Evolutionary conservation across 73 alveolate species (phyloP), one percentile per base, ranked within the genome.

Genomic region (Paramecium octaurelia): DNA sequence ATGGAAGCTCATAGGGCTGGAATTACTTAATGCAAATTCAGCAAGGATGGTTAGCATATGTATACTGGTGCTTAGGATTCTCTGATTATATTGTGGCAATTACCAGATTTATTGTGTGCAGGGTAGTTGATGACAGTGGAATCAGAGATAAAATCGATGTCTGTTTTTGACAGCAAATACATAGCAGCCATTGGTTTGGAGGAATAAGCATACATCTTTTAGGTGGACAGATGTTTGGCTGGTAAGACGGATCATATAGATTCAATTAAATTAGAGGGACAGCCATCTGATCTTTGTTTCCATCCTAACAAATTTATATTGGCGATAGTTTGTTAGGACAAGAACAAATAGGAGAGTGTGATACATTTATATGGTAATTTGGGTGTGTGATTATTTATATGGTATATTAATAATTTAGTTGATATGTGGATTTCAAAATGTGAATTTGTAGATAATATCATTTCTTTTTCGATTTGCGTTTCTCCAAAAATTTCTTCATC

Each of bases 341-440:
- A 80, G 48, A 80, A 80, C 23, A 80, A 80, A 43, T 48, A 80
- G 16, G 91, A 80, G 40, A 80, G 91, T 80, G 91, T 80, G 18
- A 80, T 80, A 24, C 91, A 80, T 80, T 48, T 80, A 44, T 80
- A 80, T 80, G 91, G 91, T 46, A 44, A 80, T 80, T 24, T 80
- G 35, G 91, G 91, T 0, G 91, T 80, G n/a, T 80, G 91, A 80
- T n/a, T 44, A 24, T 38, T 23, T 38, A 18, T 54, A 54, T 16
- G 31, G 34, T 54, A 54, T 54, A 54, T 4, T 54, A 40, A 40
- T 54, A 18, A 54, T 54, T 54, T 54, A 54, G 11, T 40, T 40
- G 48, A 40, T 40, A 54, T 54, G 14, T 54, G 14, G 31, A 54
- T 54, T 1, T 54, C 1, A 50, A 50, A 50, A 50, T 50, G 23